Evolutionary conservation across 1,139 yeast species (phyloP).

Genomic region (Debaryomycetaceae sp.): DNA sequence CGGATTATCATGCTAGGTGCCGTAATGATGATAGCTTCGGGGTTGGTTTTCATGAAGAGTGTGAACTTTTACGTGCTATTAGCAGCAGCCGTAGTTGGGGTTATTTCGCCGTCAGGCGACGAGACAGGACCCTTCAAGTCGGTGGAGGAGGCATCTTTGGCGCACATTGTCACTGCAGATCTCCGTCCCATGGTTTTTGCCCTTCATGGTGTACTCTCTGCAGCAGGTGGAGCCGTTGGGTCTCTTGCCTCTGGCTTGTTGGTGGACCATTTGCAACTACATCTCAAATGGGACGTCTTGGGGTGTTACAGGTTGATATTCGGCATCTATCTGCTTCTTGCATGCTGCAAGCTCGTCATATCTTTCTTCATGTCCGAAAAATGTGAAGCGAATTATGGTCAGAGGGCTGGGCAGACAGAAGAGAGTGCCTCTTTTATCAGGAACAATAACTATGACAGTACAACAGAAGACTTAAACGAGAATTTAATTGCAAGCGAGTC

Average conservation of each 20-base stretch:
- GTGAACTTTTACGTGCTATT: slow-evolving; percentile 54
- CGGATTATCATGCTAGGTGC: slow-evolving; percentile 64
- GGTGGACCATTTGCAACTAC: slow-evolving; percentile 41
- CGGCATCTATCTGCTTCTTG: slow-evolving; percentile 53
- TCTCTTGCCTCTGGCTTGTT: slow-evolving; percentile 61
- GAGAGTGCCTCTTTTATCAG: neutral
- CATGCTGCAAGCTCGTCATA: slow-evolving; percentile 50
- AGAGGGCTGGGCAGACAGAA: slow-evolving; percentile 2
- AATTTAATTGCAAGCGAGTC: neutral
- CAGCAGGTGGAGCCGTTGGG: slow-evolving; percentile 76
- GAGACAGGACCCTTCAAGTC: slow-evolving; percentile 93
- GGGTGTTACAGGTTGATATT: slow-evolving; percentile 60
- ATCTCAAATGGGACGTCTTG: slow-evolving; percentile 26
- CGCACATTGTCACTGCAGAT: slow-evolving; percentile 68
- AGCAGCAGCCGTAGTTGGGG: slow-evolving; percentile 54
- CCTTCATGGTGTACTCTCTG: slow-evolving; percentile 61
- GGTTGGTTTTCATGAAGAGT: slow-evolving; percentile 53
- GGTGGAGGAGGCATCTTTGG: slow-evolving; percentile 81
- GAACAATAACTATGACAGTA: neutral
- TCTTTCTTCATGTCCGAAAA: slow-evolving; percentile 52
- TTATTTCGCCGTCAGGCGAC: slow-evolving; percentile 86
- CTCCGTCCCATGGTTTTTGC: slow-evolving; percentile 77
- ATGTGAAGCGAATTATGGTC: slow-evolving; percentile 42
- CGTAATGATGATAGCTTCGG: slow-evolving; percentile 67
- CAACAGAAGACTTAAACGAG: slow-evolving; percentile 1